A percentile compares a stretch with the other conserved stretches of the same genome.
Evolutionary conservation across 176 grass and related monocot species (phyloP).

Genomic region (Zoysia pacifica): DNA sequence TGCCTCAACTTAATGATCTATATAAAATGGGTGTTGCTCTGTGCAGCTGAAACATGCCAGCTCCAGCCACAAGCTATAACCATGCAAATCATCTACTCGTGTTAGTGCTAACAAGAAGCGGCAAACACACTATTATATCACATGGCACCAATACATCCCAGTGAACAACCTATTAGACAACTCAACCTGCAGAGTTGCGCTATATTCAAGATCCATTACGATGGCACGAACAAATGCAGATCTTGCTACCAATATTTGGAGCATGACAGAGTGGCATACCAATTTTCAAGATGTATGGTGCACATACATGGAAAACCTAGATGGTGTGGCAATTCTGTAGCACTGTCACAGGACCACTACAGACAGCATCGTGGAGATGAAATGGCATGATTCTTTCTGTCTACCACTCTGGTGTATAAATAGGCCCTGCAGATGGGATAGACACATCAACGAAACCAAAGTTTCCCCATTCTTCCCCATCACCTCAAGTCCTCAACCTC

Average conservation of each 20-base stretch:
- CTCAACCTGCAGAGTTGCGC: neutral
- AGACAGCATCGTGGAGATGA: conserved; percentile 35
- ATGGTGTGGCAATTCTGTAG: conserved; percentile 6
- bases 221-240: conserved; percentile 19
- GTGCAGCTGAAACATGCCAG: conserved; percentile 3
- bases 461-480: conserved; percentile 8
- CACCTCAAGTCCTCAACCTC: conserved; percentile 2
- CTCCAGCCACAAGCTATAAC: neutral
- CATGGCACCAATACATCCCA: conserved; percentile 24
- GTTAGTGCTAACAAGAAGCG: conserved; percentile 6
- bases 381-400: conserved; percentile 36
- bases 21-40: conserved; percentile 10
- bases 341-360: neutral
- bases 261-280: conserved; percentile 34
- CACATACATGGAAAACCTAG: conserved; percentile 29
- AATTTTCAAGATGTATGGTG: neutral
- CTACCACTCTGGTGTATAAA: conserved; percentile 42
- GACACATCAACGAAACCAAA: conserved; percentile 28
- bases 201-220: conserved; percentile 1
- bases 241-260: conserved; percentile 35
- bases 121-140: neutral
- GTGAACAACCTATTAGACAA: neutral
- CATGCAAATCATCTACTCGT: neutral
- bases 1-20: neutral
- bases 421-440: conserved; percentile 5